A percentile compares a stretch with the other conserved stretches of the same genome.
These are phyloP conservation scores for Leishmania braziliensis DNA, from an alignment of 208 protist species.

Conservation along the genomic window DNA sequence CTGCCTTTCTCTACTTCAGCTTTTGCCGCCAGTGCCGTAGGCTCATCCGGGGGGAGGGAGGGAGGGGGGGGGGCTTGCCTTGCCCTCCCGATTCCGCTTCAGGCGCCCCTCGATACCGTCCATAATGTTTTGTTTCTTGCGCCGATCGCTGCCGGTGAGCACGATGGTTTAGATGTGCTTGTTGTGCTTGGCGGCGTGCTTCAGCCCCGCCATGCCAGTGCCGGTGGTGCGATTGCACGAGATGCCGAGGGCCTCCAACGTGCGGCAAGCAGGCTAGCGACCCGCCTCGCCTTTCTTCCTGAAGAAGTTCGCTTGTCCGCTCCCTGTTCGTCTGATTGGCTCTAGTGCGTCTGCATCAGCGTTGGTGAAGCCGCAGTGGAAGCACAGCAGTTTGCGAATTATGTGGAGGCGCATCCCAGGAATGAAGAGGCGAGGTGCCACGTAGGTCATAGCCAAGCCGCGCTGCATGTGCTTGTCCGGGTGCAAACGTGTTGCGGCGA, in stretches of 20 bases:
- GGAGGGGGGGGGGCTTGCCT: neutral
- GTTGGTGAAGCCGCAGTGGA: conserved; percentile 52
- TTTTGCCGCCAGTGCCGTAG: conserved; percentile 6
- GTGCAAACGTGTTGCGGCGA: conserved; percentile 38
- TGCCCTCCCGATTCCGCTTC: conserved; percentile 33
- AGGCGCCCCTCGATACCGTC: conserved; percentile 39
- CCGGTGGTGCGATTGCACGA: conserved; percentile 55
- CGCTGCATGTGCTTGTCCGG: conserved; percentile 37
- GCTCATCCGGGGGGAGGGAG: neutral
- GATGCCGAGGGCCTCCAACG: conserved; percentile 41
- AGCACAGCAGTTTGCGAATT: conserved; percentile 38
- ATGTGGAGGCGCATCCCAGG: conserved; percentile 35
- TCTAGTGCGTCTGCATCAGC: conserved; percentile 59
- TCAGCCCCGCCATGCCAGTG: conserved; percentile 42
- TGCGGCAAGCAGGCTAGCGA: conserved; percentile 11
- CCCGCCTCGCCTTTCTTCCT: neutral
- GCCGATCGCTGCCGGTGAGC: conserved; percentile 39
- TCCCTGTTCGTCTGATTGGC: conserved; percentile 32
- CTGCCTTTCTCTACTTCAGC: neutral
- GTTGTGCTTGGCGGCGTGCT: conserved; percentile 58
- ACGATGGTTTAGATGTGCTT: conserved; percentile 27
- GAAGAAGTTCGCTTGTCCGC: neutral
- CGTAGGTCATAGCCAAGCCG: conserved; percentile 38
- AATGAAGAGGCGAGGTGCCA: conserved; percentile 57
- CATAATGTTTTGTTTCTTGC: conserved; percentile 18